Base-by-base conservation (phyloP, 2,329 filamentous ascomycete genomes). In the Simplicillium aogashimaense region DNA sequence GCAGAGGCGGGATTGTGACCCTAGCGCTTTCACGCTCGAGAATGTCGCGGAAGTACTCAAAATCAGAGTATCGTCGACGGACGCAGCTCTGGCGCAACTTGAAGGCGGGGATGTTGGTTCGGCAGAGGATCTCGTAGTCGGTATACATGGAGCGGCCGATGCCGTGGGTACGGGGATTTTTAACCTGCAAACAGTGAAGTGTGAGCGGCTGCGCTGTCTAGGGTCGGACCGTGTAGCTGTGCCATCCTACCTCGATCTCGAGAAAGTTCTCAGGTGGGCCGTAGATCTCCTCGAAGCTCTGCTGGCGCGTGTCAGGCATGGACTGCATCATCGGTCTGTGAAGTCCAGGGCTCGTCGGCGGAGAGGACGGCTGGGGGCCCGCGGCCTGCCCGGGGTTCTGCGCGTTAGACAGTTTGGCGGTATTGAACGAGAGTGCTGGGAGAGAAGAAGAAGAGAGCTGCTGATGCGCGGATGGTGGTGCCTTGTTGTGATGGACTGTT, bases 261-360 rank as follows among this genome's bases (percentile, higher is more conserved):
- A 98, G 77, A 60, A 97, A 95, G 71, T 98, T 98, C 73, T 98
- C 92, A 6, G 92, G 92, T 36, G 90, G 87, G 12, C 89, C 92
- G 64, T 98, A 98, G 61, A 97, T 95, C 74, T 98, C 92, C 67
- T 98, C 92, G 59, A 95, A 97, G 58, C 84, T 92, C 71, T 98
- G 92, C 66, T 86, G 80, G 55, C 89, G 85, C 51, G 84, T 78
- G 57, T 81, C 78, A 36, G 78, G 78, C 68, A 82, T 76, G 47
- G 76, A 73, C 64, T 79, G 75, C 69, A 82, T 72, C 55, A 73
- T 74, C 51, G 72, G 70, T 45, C 69, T 63, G 52, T 70, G 69
- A 38, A 54, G 45, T 37, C 59, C 55, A 39, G 59, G 61, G 42
- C 56, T 56, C 44, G 51, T 52, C 42, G 57, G 15, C 42, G 57